Evolutionary conservation across 2,329 filamentous ascomycete genomes (phyloP).

Genomic region (Fusarium torulosum): DNA sequence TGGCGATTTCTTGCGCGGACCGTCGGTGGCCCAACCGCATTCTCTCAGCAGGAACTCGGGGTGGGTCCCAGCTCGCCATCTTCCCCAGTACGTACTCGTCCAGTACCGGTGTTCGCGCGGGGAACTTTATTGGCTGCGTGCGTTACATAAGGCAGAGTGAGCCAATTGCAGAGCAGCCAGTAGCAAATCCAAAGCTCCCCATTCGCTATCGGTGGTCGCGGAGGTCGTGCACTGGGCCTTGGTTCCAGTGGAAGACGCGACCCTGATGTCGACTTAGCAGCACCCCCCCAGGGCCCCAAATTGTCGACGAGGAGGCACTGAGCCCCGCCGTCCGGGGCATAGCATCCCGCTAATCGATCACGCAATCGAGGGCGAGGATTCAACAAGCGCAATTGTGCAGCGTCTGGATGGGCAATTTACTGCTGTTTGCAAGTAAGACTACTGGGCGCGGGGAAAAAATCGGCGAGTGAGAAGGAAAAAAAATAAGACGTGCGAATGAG

Average conservation of each 20-base stretch:
- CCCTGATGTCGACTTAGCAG: constrained; percentile 30
- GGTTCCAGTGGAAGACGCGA: constrained; percentile 36
- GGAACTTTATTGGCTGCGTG: constrained; percentile 32
- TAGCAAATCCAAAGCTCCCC: constrained; percentile 43
- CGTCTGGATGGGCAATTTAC: constrained; percentile 36
- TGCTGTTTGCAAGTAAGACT: constrained; percentile 23
- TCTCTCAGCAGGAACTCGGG: constrained; percentile 49
- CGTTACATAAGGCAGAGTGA: neutral
- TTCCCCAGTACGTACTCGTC: constrained; percentile 30
- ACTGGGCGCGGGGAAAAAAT: constrained; percentile 49
- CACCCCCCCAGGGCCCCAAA: constrained; percentile 23
- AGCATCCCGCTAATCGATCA: constrained; percentile 51
- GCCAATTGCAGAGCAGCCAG: constrained; percentile 31
- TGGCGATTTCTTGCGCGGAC: constrained; percentile 38
- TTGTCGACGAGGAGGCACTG: constrained; percentile 30
- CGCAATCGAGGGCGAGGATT: constrained; percentile 50
- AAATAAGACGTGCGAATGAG: constrained; percentile 43
- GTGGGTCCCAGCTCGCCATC: constrained; percentile 36
- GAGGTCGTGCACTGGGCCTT: constrained; percentile 39
- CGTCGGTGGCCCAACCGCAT: constrained; percentile 48
- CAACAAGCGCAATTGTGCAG: constrained; percentile 44
- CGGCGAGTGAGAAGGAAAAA: constrained; percentile 38
- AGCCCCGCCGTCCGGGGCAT: constrained; percentile 49
- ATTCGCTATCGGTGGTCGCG: constrained; percentile 47
- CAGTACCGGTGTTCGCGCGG: constrained; percentile 35